Base-by-base conservation (phyloP, 164 flowering plant species). In the Magnolia changhungtana region DNA sequence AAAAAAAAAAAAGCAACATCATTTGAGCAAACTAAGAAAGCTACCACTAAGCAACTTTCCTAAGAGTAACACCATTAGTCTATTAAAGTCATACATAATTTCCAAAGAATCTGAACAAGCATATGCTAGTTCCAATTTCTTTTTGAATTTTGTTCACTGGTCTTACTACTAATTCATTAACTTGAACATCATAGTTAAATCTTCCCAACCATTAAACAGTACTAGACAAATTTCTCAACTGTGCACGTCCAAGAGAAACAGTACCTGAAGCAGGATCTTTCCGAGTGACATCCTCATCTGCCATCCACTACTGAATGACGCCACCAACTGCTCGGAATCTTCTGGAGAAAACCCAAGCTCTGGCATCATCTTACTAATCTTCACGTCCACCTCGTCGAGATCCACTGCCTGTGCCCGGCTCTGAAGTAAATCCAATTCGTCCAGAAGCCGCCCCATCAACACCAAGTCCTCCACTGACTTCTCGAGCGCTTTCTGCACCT, bases 201-300 rank as follows among this genome's bases (percentile, higher is more conserved):
- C 61, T 55, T 37, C 16, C 18, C 61, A 55, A 55, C 61, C 61
- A 55, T 37, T 37, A 37, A 37, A 37, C 45, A 37, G 45, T 4
- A 55, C 3, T 2, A 11, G 10, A 11, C 61, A 8, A 16, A 55
- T 8, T 7, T n/a, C 6, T 19, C 24, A n/a, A 64, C 67, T 23
- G 9, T n/a, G 24, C 9, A 19, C 10, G 24, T 14, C 63, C 7
- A 64, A 37, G 16, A 59, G 51, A 66, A 72, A 78, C 16, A n/a
- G 77, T 87, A 94, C 99, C 98, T 94, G 99, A 82, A 93, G 90
- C 63, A 96, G 78, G 74, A 96, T 96, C 88, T 96, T 96, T 64
- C 99, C 99, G 23, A 96, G 90, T 0, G 98, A 91, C 91, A 96
- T 96, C 83, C 99, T 96, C 99, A 96, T 96, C 83, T 96, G 98